phyloP scores from a whole-genome alignment of 2,329 filamentous ascomycete genomes.

The Paracoccidioides lutzii region DNA sequence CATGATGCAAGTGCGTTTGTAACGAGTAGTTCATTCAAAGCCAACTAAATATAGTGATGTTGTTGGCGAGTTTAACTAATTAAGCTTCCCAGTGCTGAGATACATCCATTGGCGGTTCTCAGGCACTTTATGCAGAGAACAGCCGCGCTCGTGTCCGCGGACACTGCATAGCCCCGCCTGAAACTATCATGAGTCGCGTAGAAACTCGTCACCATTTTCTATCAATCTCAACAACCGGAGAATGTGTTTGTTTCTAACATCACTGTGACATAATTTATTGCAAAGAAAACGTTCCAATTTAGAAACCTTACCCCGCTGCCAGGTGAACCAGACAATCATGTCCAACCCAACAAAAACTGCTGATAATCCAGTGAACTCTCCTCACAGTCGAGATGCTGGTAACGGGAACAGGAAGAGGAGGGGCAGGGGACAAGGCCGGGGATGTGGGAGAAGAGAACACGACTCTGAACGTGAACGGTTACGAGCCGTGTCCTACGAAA shows the following conservation, averaged over 20 bases:
- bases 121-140: no score
- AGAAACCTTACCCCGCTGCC: background rate
- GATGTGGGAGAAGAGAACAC: background rate
- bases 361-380: background rate
- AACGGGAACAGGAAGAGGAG: background rate
- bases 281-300: background rate
- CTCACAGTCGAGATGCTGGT: background rate
- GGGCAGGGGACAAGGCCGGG: background rate
- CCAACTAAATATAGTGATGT: no score
- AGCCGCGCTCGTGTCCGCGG: no score
- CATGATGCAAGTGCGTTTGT: no score
- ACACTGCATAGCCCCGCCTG: no score
- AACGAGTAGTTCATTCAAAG: no score
- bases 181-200: background rate
- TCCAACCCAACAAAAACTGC: background rate
- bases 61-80: no score
- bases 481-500: slow-evolving; percentile 1
- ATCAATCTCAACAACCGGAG: background rate
- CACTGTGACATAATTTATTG: background rate
- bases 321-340: background rate
- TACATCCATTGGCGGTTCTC: no score
- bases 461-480: background rate
- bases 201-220: no score
- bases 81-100: no score
- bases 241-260: background rate